A percentile compares a stretch with the other conserved stretches of the same genome.
Evolutionary conservation across 2,329 filamentous ascomycete genomes (phyloP).

Genomic region (Fusarium globosum): DNA sequence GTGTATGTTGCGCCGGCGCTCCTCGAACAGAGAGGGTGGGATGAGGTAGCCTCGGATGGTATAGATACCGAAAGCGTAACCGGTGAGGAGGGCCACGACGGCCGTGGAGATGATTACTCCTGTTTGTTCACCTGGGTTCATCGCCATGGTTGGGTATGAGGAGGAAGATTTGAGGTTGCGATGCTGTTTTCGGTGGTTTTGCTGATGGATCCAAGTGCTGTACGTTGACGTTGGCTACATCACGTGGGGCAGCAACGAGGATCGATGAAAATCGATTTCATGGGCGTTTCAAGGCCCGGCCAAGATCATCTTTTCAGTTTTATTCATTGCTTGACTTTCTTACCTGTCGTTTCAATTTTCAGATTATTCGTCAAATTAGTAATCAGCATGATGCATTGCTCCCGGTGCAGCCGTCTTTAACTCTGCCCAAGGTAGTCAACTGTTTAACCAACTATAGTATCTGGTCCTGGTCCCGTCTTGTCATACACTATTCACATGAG

Average conservation of each 20-base stretch:
- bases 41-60: constrained; percentile 70
- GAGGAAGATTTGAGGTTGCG: constrained; percentile 3
- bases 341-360: too few species aligned
- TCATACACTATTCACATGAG: not conserved
- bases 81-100: constrained; percentile 77
- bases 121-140: constrained; percentile 57
- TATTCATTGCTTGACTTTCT: not conserved
- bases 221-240: constrained; percentile 20
- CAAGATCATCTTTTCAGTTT: not conserved
- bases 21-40: constrained; percentile 64
- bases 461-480: not conserved
- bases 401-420: not conserved
- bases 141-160: constrained; percentile 33
- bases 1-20: constrained; percentile 65
- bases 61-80: constrained; percentile 86
- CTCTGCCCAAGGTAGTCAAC: not conserved
- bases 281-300: not conserved
- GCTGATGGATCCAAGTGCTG: constrained; percentile 21
- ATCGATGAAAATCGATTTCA: not conserved
- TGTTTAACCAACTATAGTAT: not conserved
- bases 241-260: constrained; percentile 30
- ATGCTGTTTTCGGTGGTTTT: constrained; percentile 14
- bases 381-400: not conserved
- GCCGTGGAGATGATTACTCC: constrained; percentile 78
- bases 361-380: not conserved